phyloP scores from a whole-genome alignment of 2,329 filamentous ascomycete genomes.

The Cucurbitaria berberidis region DNA sequence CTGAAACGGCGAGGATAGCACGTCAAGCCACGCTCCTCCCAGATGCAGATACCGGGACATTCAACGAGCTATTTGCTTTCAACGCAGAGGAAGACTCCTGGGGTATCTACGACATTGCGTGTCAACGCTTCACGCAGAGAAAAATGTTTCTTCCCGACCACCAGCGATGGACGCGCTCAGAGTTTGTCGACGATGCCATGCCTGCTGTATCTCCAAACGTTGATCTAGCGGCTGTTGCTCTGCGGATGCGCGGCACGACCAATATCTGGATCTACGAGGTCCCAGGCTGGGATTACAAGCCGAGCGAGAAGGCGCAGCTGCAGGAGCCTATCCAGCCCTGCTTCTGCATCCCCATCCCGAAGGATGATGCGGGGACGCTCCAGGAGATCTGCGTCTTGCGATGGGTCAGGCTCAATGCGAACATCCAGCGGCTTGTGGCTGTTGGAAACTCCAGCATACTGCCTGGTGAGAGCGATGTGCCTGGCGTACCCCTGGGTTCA shows the following conservation, averaged over 20 bases:
- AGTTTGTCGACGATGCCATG: conserved; percentile 50
- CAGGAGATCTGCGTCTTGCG: conserved; percentile 47
- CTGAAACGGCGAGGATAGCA: conserved; percentile 47
- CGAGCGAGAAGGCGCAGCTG: conserved; percentile 29
- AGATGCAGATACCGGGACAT: conserved; percentile 45
- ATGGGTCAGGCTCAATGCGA: conserved; percentile 41
- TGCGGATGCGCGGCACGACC: conserved; percentile 47
- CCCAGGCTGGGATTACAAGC: conserved; percentile 44
- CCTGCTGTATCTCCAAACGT: conserved; percentile 48
- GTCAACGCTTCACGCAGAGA: conserved; percentile 46
- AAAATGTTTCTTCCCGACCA: conserved; percentile 49
- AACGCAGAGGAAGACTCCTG: conserved; percentile 49
- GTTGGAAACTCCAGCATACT: conserved; percentile 44
- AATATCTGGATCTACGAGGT: conserved; percentile 50
- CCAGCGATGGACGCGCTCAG: conserved; percentile 47
- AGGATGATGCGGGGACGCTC: conserved; percentile 37
- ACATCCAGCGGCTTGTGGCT: conserved; percentile 46
- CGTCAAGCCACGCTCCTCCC: conserved; percentile 49
- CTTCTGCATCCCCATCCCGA: conserved; percentile 45
- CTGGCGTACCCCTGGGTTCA: conserved; percentile 37
- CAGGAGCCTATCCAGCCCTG: conserved; percentile 47
- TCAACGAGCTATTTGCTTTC: conserved; percentile 51
- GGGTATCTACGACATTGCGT: conserved; percentile 50
- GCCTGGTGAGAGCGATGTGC: conserved; percentile 31
- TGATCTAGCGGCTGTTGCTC: conserved; percentile 47